These are phyloP conservation scores for Phytophthora parvispora DNA, from an alignment of 352 stramenopile genomes.

Conservation along the genomic window DNA sequence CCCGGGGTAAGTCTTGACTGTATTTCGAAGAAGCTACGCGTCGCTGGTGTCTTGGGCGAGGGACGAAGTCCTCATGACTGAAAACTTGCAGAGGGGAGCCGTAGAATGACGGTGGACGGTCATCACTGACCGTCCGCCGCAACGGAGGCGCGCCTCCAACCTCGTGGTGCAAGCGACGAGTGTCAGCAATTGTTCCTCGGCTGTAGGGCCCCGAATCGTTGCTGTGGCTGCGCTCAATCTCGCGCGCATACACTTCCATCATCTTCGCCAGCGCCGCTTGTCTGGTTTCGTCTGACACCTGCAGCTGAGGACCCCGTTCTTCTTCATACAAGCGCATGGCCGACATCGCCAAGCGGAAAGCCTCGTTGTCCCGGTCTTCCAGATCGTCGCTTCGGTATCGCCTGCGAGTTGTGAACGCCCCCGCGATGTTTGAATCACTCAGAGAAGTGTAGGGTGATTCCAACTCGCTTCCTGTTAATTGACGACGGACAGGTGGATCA, in stretches of 20 bases:
- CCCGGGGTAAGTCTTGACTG: not conserved
- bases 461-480: conserved; percentile 14
- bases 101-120: conserved; percentile 28
- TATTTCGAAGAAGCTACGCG: conserved; percentile 1
- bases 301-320: conserved; percentile 52
- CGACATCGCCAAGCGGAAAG: conserved; percentile 74
- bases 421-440: conserved; percentile 28
- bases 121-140: conserved; percentile 35
- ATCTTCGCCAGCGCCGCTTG: conserved; percentile 76
- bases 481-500: conserved; percentile 10
- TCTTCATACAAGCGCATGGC: conserved; percentile 86
- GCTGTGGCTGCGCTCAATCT: conserved; percentile 61
- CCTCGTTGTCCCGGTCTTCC: conserved; percentile 43
- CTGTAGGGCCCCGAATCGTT: conserved; percentile 12
- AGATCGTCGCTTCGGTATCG: conserved; percentile 34
- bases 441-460: conserved; percentile 29
- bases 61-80: conserved; percentile 7
- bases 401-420: conserved; percentile 20
- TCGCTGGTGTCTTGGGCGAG: conserved; percentile 12
- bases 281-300: conserved; percentile 68
- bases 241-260: conserved; percentile 80
- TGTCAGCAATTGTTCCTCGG: conserved; percentile 28
- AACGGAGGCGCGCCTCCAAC: conserved; percentile 16
- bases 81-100: conserved; percentile 21
- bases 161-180: conserved; percentile 21